A percentile compares a stretch with the other conserved stretches of the same genome.
These are phyloP conservation scores for Chenopodium quinoa DNA, from an alignment of 148 eudicot genomes.

Conservation along the genomic window DNA sequence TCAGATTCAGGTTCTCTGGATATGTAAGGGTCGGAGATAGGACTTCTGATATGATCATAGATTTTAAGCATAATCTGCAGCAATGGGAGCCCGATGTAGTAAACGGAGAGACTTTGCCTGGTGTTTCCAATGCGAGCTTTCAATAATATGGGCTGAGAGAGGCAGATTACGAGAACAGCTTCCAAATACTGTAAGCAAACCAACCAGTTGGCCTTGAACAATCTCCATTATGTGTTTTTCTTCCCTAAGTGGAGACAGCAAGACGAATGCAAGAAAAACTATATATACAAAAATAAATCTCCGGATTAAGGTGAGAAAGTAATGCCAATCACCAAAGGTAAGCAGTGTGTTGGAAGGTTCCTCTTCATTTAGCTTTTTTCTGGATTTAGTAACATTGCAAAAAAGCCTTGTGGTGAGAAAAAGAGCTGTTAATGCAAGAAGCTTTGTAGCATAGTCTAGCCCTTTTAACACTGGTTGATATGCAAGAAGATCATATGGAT, in stretches of 20 bases:
- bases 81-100: constrained; percentile 3
- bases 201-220: not conserved
- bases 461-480: not conserved
- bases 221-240: not conserved
- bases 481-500: not conserved
- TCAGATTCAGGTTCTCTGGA: too few species aligned
- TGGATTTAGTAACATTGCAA: not conserved
- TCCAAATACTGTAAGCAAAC: not conserved
- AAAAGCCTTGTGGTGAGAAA: not conserved
- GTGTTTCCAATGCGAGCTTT: constrained; percentile 10
- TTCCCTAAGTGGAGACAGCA: too few species aligned
- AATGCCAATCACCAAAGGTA: not conserved
- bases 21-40: constrained; percentile 6
- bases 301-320: not conserved
- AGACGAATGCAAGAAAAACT: not conserved
- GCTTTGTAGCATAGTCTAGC: not conserved
- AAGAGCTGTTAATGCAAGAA: not conserved
- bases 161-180: constrained; percentile 7
- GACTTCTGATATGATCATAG: not conserved
- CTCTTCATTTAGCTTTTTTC: not conserved
- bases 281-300: not conserved
- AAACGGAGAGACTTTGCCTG: constrained; percentile 9
- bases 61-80: not conserved
- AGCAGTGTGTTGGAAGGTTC: not conserved
- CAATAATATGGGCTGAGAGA: not conserved